A percentile compares a stretch with the other conserved stretches of the same genome.
Conservation (phyloP, 306 rosid species). For the Pachyrhizus erosus region DNA sequence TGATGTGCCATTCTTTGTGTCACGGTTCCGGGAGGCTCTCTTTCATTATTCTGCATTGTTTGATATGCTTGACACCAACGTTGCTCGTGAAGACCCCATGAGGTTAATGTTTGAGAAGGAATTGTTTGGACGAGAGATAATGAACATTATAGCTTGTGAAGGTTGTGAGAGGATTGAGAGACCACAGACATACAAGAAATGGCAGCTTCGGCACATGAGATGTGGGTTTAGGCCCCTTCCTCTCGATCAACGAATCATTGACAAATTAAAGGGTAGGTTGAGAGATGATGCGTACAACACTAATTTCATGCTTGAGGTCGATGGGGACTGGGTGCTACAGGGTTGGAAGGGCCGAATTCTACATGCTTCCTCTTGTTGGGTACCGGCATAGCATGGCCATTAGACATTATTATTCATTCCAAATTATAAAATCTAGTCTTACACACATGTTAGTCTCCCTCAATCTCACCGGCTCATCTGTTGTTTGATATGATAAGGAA, state of each 20-base stretch:
- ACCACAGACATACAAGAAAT: constrained; percentile 70
- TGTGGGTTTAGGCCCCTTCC: constrained; percentile 61
- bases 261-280: constrained; percentile 40
- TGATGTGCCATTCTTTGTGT: constrained; percentile 64
- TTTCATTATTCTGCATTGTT: constrained; percentile 63
- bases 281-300: constrained; percentile 45
- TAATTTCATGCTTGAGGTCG: constrained; percentile 60
- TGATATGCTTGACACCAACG: constrained; percentile 56
- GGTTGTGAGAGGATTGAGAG: constrained; percentile 70
- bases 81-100: constrained; percentile 48
- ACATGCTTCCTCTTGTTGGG: constrained; percentile 58
- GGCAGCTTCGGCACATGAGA: constrained; percentile 57
- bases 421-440: neutral
- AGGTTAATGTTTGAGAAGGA: constrained; percentile 69
- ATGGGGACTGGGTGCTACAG: constrained; percentile 65
- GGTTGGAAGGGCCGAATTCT: constrained; percentile 76
- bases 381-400: too few species aligned
- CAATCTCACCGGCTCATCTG: neutral
- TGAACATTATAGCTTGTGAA: constrained; percentile 74
- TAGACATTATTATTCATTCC: neutral
- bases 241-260: constrained; percentile 46
- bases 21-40: constrained; percentile 73
- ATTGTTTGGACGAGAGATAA: constrained; percentile 56
- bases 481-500: neutral
- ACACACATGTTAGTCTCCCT: neutral